phyloP scores from a whole-genome alignment of 1,284 basidiomycete species.

The Moesziomyces sp. region DNA sequence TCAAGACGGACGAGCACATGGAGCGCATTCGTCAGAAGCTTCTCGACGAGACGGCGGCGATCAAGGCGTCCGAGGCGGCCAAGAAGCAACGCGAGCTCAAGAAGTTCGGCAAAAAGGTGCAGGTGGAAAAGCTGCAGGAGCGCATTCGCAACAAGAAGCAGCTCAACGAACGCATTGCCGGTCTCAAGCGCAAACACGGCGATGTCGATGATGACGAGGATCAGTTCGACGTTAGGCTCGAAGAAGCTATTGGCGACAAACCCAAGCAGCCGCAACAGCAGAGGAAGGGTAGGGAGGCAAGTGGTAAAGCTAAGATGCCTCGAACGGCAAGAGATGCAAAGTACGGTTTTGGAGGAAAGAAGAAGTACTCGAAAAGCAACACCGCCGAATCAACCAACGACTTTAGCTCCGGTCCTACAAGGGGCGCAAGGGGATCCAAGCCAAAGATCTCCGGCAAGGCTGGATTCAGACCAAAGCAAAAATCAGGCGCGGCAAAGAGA shows the following conservation, averaged over 20 bases:
- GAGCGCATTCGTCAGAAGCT: conserved; percentile 91
- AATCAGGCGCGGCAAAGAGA: conserved; percentile 37
- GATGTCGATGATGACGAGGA: conserved; percentile 63
- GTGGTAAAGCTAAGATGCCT: conserved; percentile 57
- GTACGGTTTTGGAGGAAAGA: conserved; percentile 66
- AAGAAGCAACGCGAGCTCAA: conserved; percentile 92
- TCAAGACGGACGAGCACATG: conserved; percentile 98
- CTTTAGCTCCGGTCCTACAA: conserved; percentile 40
- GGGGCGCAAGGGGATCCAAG: conserved; percentile 36
- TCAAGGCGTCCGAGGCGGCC: conserved; percentile 92
- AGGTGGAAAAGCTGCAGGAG: conserved; percentile 84
- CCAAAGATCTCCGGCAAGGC: conserved; percentile 32
- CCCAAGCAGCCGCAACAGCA: neutral
- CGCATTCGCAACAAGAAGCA: conserved; percentile 81
- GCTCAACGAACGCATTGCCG: conserved; percentile 73
- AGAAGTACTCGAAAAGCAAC: conserved; percentile 61
- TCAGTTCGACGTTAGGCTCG: conserved; percentile 80
- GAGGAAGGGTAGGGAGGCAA: conserved; percentile 20
- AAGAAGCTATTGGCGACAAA: conserved; percentile 68
- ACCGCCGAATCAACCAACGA: conserved; percentile 63
- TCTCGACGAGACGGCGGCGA: conserved; percentile 86
- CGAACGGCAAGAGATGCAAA: conserved; percentile 57
- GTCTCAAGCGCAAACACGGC: conserved; percentile 73
- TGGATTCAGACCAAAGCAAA: conserved; percentile 40
- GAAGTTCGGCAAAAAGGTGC: conserved; percentile 98